These are phyloP conservation scores for Venturia nashicola DNA, from an alignment of 2,329 filamentous ascomycete genomes.

Conservation along the genomic window DNA sequence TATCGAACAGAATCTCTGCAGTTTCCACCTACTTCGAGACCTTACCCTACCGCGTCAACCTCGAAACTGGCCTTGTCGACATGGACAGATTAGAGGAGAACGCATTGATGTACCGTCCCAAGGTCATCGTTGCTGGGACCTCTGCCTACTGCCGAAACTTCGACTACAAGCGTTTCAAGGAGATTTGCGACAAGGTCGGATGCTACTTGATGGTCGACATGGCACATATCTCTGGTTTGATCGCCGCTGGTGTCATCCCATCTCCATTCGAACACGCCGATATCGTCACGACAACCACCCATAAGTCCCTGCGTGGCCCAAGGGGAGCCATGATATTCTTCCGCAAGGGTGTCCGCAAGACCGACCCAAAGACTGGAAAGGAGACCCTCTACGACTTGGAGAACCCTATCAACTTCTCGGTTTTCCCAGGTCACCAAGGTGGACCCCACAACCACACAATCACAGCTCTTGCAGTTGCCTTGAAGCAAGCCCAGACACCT, in stretches of 20 bases:
- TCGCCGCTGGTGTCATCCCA: slow-evolving; percentile 83
- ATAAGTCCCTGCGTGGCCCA: slow-evolving; percentile 92
- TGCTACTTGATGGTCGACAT: slow-evolving; percentile 93
- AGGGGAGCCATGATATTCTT: slow-evolving; percentile 98
- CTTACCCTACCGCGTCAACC: slow-evolving; percentile 83
- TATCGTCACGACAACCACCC: slow-evolving; percentile 93
- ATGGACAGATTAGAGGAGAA: slow-evolving; percentile 84
- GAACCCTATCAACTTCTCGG: slow-evolving; percentile 84
- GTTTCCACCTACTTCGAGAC: slow-evolving; percentile 99
- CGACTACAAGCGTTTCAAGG: slow-evolving; percentile 84
- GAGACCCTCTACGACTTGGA: slow-evolving; percentile 85
- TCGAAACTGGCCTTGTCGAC: slow-evolving; percentile 85
- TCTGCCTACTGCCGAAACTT: slow-evolving; percentile 94
- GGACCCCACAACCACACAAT: slow-evolving; percentile 99
- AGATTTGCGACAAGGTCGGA: slow-evolving; percentile 81
- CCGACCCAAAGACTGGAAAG: slow-evolving; percentile 74
- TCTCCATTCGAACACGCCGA: slow-evolving; percentile 83
- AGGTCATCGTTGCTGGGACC: slow-evolving; percentile 88
- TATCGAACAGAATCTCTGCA: slow-evolving; percentile 66
- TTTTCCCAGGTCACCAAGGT: slow-evolving; percentile 96
- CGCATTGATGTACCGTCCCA: slow-evolving; percentile 81
- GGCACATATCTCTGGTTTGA: slow-evolving; percentile 90
- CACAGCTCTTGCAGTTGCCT: slow-evolving; percentile 81
- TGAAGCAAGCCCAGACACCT: slow-evolving; percentile 80
- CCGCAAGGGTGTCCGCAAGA: slow-evolving; percentile 77